Conservation (phyloP, 495 filamentous ascomycete genomes). For the Daldinia childiae region DNA sequence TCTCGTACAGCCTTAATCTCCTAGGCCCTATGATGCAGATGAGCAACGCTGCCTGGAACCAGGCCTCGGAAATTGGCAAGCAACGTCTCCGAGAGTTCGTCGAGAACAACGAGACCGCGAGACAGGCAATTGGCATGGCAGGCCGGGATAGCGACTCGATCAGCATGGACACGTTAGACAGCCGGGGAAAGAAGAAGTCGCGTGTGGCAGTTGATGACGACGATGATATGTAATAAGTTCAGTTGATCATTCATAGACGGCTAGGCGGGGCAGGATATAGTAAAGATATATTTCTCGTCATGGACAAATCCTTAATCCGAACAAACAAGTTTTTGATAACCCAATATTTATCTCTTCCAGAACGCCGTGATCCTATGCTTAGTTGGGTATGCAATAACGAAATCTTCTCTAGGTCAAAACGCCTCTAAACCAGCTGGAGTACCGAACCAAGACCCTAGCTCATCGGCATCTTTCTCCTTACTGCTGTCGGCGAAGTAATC, state of each 20-base stretch:
- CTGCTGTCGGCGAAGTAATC: constrained; percentile 69
- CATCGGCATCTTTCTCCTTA: constrained; percentile 59
- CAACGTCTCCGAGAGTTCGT: constrained; percentile 87
- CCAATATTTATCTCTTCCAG: constrained; percentile 1
- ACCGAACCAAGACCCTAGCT: constrained; percentile 72
- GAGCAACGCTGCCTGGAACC: constrained; percentile 84
- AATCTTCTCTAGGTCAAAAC: constrained; percentile 55
- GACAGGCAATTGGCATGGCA: constrained; percentile 81
- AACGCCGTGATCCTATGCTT: constrained; percentile 37
- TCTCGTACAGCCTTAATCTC: constrained; percentile 91
- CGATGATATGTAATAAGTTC: constrained; percentile 54
- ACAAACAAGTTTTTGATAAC: constrained; percentile 10
- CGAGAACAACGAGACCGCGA: constrained; percentile 78
- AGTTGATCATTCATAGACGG: constrained; percentile 27
- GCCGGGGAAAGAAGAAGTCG: constrained; percentile 64
- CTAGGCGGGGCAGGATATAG: constrained; percentile 42
- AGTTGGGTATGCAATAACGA: constrained; percentile 28
- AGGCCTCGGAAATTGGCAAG: constrained; percentile 89
- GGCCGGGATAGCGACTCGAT: constrained; percentile 58
- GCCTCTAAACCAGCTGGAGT: constrained; percentile 65
- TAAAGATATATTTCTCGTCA: constrained; percentile 31
- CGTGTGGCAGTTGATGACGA: constrained; percentile 57
- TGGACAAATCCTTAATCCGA: constrained; percentile 26
- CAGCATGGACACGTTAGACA: constrained; percentile 68
- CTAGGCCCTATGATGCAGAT: constrained; percentile 96